A percentile compares a stretch with the other conserved stretches of the same genome.
Conservation (phyloP, 768 basidiomycete genomes). For the Termitomyces sp. region DNA sequence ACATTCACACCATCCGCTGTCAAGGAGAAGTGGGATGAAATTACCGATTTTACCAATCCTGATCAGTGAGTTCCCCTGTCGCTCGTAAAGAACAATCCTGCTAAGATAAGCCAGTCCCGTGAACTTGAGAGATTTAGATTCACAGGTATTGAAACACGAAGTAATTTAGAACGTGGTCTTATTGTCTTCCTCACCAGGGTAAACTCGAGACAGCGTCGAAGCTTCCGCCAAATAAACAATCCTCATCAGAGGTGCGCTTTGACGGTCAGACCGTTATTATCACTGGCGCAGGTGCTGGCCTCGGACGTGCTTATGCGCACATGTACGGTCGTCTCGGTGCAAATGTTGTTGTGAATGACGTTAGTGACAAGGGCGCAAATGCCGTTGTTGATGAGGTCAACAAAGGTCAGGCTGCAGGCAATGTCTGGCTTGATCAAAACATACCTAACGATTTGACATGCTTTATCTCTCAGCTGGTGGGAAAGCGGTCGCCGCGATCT, state of each 20-base stretch:
- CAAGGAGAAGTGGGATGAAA: constrained; percentile 75
- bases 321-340: constrained; percentile 94
- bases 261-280: constrained; percentile 89
- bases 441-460: not conserved
- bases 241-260: constrained; percentile 67
- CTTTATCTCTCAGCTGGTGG: constrained; percentile 60
- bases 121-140: constrained; percentile 56
- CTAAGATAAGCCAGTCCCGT: constrained; percentile 47
- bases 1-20: constrained; percentile 95
- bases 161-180: not conserved
- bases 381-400: constrained; percentile 84
- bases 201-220: constrained; percentile 61
- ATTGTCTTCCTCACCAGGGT: constrained; percentile 22
- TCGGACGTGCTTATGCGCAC: constrained; percentile 87
- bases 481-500: constrained; percentile 76
- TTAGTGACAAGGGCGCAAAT: constrained; percentile 79
- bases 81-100: not conserved
- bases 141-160: constrained; percentile 31
- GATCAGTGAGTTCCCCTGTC: constrained; percentile 43
- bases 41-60: constrained; percentile 73
- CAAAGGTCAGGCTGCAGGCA: constrained; percentile 47
- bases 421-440: too few relatives aligned
- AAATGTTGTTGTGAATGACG: constrained; percentile 95
- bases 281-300: constrained; percentile 92
- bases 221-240: constrained; percentile 63